phyloP scores from a whole-genome alignment of 306 rosid genomes.

The Dicorynia guianensis region DNA sequence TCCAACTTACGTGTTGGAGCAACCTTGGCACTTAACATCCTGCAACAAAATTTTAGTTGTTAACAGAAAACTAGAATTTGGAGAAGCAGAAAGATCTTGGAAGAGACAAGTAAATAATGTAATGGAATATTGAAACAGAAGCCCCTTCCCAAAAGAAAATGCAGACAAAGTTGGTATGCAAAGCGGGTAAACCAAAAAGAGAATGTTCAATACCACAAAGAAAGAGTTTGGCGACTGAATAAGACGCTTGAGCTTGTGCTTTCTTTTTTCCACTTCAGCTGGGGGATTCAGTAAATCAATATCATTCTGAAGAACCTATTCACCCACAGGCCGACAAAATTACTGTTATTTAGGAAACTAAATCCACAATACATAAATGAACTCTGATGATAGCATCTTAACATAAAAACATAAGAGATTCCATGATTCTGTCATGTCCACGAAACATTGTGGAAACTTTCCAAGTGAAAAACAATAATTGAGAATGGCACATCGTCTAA shows the following conservation, averaged over 20 bases:
- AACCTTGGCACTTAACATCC: conserved; percentile 47
- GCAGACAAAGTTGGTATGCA: neutral
- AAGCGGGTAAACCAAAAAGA: too few relatives aligned
- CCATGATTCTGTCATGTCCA: too few relatives aligned
- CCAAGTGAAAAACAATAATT: too few relatives aligned
- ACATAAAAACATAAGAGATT: neutral
- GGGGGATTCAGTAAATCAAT: conserved; percentile 44
- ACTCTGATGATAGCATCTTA: too few relatives aligned
- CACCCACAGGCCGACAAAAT: neutral
- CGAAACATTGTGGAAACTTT: too few relatives aligned
- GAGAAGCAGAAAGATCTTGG: neutral
- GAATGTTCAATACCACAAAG: conserved; percentile 33
- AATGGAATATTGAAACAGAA: neutral
- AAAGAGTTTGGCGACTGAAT: conserved; percentile 44
- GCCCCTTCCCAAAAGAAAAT: neutral
- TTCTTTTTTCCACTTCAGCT: conserved; percentile 38
- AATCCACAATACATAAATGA: neutral
- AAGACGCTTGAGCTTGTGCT: conserved; percentile 46
- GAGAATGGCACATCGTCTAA: neutral
- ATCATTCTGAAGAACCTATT: conserved; percentile 42
- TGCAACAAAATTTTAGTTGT: neutral
- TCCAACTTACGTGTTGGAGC: conserved; percentile 41
- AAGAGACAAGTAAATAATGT: too few relatives aligned
- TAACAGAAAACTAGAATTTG: neutral
- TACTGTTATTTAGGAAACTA: neutral